Conservation (phyloP, 306 rosid genomes). For the Rubus parviflorus region DNA sequence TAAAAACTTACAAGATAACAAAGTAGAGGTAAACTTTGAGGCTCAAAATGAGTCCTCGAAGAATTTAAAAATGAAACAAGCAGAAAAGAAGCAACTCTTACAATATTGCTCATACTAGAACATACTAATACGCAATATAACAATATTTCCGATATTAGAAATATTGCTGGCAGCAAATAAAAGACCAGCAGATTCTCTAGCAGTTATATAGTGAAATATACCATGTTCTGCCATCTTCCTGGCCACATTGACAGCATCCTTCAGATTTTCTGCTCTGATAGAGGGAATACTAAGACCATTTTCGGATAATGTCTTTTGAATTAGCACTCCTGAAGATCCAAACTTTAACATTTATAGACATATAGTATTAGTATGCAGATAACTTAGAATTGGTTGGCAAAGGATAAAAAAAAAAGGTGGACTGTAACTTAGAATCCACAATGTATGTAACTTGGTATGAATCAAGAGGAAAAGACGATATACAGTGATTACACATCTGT, state of each 20-base stretch:
- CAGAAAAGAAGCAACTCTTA: background rate
- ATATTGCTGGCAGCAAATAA: background rate
- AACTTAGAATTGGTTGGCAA: background rate
- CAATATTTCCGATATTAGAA: background rate
- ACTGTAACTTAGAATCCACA: background rate
- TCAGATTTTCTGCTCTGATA: constrained; percentile 23
- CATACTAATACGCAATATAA: background rate
- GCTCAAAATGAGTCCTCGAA: background rate
- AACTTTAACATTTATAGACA: constrained; percentile 22
- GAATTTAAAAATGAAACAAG: background rate
- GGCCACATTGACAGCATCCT: constrained; percentile 27
- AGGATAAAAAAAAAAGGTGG: background rate
- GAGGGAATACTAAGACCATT: constrained; percentile 34
- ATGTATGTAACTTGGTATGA: background rate
- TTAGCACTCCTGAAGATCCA: constrained; percentile 23
- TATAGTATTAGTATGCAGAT: background rate
- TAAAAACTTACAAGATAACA: background rate
- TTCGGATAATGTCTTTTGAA: constrained; percentile 29
- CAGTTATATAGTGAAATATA: background rate
- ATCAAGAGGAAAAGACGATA: constrained; percentile 8
- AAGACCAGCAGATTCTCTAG: background rate
- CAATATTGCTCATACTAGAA: background rate
- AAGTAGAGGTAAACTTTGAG: background rate
- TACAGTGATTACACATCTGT: constrained; percentile 40
- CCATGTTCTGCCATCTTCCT: constrained; percentile 32